Evolutionary conservation across 352 stramenopile species (phyloP), one percentile per base, ranked within the genome.

Genomic region (Phytophthora agathidicida): DNA sequence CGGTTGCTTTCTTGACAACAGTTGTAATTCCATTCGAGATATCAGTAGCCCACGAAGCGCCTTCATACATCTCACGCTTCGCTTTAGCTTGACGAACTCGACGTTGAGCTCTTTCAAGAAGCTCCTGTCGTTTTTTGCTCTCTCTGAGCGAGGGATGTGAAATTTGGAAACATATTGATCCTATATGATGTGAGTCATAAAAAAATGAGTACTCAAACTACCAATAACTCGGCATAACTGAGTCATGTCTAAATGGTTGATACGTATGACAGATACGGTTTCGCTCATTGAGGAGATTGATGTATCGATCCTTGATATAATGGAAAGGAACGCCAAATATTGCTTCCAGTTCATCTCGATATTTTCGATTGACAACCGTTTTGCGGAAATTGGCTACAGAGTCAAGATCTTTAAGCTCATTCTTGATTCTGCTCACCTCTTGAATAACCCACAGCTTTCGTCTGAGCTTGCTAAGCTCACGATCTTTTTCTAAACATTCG

Each of bases 11-110:
- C 33, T 54, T 54, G 7, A 33, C 22, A 16, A 19, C 14, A 19
- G 33, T 55, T 31, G 33, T 55, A 30, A 55, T 45, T 16, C 22
- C 28, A 17, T 68, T 65, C 22, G 47, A 26, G n/a, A 51, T 22
- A 58, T 73, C 64, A 47, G 16, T 23, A 14, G 52, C 32, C 64
- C 64, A 73, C 10, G 44, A 19, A 19, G 57, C 17, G 7, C 53
- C 36, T 50, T 6, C 35, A 53, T 65, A 73, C 47, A 55, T 61
- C 5, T 46, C 43, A 22, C 28, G 35, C 22, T 68, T 68, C 19
- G 24, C 2, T 8, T 17, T 24, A 23, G n/a, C 45, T 51, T 60
- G 45, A 27, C 36, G 41, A 37, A 54, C 22, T 19, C 53, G 33
- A 14, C 41, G 51, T 19, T 73, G 30, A 13, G 20, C 14, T 51